Percentiles rank a stretch among this genome's conserved stretches.
These are phyloP conservation scores for Isabelozyma gotoi DNA, from an alignment of 805 yeast species.

Conservation along the genomic window DNA sequence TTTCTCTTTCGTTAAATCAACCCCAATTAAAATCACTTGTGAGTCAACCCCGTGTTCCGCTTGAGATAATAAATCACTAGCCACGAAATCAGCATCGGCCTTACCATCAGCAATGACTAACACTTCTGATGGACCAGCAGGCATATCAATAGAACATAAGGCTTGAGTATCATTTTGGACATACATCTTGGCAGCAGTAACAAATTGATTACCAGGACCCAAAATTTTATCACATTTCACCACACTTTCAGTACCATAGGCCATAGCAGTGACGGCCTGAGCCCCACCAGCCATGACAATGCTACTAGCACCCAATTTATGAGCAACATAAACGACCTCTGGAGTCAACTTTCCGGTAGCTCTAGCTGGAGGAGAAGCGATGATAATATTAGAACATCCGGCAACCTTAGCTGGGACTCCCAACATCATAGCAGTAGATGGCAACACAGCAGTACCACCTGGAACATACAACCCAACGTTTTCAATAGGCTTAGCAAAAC, in stretches of 20 bases:
- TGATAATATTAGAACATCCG: constrained; percentile 85
- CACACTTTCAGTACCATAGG: constrained; percentile 91
- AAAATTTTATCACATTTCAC: constrained; percentile 94
- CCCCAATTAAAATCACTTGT: constrained; percentile 90
- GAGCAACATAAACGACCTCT: constrained; percentile 96
- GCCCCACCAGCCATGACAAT: constrained; percentile 99
- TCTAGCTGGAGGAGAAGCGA: constrained; percentile 93
- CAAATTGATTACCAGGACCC: constrained; percentile 99
- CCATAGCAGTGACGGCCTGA: constrained; percentile 98
- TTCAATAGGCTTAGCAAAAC: constrained; percentile 94
- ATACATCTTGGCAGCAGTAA: constrained; percentile 98
- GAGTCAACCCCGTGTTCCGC: constrained; percentile 99
- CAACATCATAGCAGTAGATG: constrained; percentile 96
- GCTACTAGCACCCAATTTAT: constrained; percentile 86
- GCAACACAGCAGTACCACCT: constrained; percentile 98
- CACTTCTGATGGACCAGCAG: constrained; percentile 99
- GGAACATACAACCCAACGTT: constrained; percentile 95
- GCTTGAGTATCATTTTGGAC: constrained; percentile 96
- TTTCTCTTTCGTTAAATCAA: constrained; percentile 60
- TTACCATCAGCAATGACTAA: constrained; percentile 86
- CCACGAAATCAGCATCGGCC: constrained; percentile 94
- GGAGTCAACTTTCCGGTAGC: constrained; percentile 91
- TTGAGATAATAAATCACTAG: constrained; percentile 93
- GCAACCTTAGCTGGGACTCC: constrained; percentile 99
- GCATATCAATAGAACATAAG: constrained; percentile 96